Percentiles rank a stretch among this genome's conserved stretches.
phyloP scores from a whole-genome alignment of 1,284 basidiomycete genomes.

The Vanrija sp. region DNA sequence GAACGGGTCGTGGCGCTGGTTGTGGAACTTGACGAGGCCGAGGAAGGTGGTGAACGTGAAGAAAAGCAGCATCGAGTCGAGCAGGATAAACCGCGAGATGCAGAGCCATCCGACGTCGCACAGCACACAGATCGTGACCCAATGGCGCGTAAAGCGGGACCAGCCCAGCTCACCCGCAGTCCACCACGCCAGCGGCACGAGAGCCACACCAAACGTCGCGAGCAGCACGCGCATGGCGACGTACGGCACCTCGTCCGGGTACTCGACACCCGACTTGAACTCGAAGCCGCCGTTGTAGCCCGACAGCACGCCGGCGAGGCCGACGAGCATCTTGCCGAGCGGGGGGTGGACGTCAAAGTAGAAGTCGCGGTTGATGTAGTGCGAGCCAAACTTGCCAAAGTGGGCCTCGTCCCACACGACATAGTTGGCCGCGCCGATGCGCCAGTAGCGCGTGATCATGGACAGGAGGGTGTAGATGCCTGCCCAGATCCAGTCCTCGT shows the following conservation, averaged over 20 bases:
- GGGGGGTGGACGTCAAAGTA: slow-evolving; percentile 82
- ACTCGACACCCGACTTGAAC: slow-evolving; percentile 86
- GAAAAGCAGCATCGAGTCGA: slow-evolving; percentile 97
- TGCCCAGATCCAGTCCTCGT: slow-evolving; percentile 75
- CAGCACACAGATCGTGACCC: slow-evolving; percentile 91
- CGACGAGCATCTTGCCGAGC: slow-evolving; percentile 97
- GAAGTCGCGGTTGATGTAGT: slow-evolving; percentile 65
- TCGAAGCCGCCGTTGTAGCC: slow-evolving; percentile 92
- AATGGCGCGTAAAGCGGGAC: slow-evolving; percentile 81
- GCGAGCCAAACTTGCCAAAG: slow-evolving; percentile 94
- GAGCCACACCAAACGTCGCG: slow-evolving; percentile 86
- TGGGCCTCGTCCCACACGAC: slow-evolving; percentile 99
- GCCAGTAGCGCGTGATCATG: slow-evolving; percentile 91
- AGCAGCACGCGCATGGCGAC: slow-evolving; percentile 93
- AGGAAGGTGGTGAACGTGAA: slow-evolving; percentile 97
- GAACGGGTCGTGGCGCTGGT: slow-evolving; percentile 88
- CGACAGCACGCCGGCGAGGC: slow-evolving; percentile 80
- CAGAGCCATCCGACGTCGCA: slow-evolving; percentile 91
- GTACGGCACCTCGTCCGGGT: slow-evolving; percentile 82
- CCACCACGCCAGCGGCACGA: slow-evolving; percentile 95
- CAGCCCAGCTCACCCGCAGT: slow-evolving; percentile 93
- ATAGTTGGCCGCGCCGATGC: slow-evolving; percentile 78
- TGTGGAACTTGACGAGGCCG: slow-evolving; percentile 93
- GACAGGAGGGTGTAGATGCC: slow-evolving; percentile 86
- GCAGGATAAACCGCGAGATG: slow-evolving; percentile 93